Evolutionary conservation across 768 basidiomycete species (phyloP).

Genomic region (Galerina sulciceps): DNA sequence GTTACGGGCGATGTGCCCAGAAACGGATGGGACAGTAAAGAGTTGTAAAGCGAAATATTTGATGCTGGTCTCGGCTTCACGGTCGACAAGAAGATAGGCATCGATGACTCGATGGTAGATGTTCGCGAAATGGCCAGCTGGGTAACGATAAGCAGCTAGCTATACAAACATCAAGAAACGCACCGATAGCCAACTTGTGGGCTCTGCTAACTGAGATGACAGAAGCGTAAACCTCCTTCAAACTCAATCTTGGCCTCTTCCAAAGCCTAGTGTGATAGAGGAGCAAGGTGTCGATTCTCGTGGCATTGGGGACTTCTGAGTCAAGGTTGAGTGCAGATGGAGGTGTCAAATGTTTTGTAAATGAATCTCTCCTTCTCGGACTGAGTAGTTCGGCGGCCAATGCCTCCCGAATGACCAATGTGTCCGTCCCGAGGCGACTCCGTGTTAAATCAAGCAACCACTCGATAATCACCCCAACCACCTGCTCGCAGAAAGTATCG

Average conservation of each 20-base stretch:
- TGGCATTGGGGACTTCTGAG: conserved; percentile 51
- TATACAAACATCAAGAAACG: conserved; percentile 25
- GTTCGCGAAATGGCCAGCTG: conserved; percentile 83
- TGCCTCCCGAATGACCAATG: conserved; percentile 70
- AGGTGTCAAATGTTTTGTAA: conserved; percentile 44
- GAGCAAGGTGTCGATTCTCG: conserved; percentile 75
- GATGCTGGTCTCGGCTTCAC: conserved; percentile 94
- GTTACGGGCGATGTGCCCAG: conserved; percentile 74
- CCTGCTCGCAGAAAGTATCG: conserved; percentile 89
- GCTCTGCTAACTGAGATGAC: conserved; percentile 71
- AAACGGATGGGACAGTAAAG: conserved; percentile 89
- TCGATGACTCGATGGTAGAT: conserved; percentile 89
- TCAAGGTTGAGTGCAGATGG: conserved; percentile 40
- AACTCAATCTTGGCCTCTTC: conserved; percentile 80
- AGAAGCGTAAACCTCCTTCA: conserved; percentile 84
- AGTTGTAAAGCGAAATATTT: conserved; percentile 92
- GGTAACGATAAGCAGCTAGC: not conserved
- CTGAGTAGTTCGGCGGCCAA: conserved; percentile 72
- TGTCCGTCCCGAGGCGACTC: conserved; percentile 69
- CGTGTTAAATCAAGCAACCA: conserved; percentile 85
- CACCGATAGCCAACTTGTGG: conserved; percentile 82
- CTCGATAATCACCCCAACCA: conserved; percentile 82
- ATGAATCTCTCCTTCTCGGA: conserved; percentile 57
- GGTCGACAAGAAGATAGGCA: conserved; percentile 88
- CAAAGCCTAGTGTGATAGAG: conserved; percentile 84